Base-by-base conservation (phyloP, 83 land plant species). In the Diphasiastrum complanatum region DNA sequence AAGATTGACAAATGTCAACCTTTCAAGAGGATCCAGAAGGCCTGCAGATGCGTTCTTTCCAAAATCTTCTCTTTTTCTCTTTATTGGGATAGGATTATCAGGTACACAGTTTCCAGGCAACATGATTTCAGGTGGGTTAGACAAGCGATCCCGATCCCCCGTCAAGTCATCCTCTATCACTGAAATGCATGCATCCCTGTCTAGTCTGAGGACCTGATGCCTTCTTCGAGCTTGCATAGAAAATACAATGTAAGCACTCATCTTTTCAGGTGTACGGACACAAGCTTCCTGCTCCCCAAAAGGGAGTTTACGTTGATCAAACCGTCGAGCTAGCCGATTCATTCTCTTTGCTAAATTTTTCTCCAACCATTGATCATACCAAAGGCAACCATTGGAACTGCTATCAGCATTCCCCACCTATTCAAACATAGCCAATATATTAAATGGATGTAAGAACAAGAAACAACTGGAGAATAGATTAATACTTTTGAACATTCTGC, bases 41-140 rank as follows among this genome's bases (percentile, higher is more conserved):
- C 75, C 75, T n/a, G 65, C 25, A 45, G 50, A 73, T 33, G 19
- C 56, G 1, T 40, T 75, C 22, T 77, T 64, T 34, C 57, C 74
- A 8, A 34, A 40, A 65, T 32, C 25, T 11, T 25, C 40, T 11
- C 47, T 1, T 45, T 45, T 35, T 51, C 0, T 55, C 37, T 19
- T 6, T 28, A 53, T 57, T 1, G 78, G 72, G 31, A 81, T 60
- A n/a, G 89, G 79, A 63, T 60, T 79, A 36, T 84, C 89, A 33
- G 95, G 95, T 5, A 88, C 84, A 78, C 80, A 79, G 47, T 88
- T 83, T 61, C 68, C 56, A 28, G 72, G 68, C 71, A 79, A 81
- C 75, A 76, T 73, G 5, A 66, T 60, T 36, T 88, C 95, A 8
- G 89, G 95, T 30, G 84, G 73, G 52, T 84, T 72, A 28, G 34